Conservation (phyloP, 1,284 basidiomycete species). For the Exobasidium rhododendri region DNA sequence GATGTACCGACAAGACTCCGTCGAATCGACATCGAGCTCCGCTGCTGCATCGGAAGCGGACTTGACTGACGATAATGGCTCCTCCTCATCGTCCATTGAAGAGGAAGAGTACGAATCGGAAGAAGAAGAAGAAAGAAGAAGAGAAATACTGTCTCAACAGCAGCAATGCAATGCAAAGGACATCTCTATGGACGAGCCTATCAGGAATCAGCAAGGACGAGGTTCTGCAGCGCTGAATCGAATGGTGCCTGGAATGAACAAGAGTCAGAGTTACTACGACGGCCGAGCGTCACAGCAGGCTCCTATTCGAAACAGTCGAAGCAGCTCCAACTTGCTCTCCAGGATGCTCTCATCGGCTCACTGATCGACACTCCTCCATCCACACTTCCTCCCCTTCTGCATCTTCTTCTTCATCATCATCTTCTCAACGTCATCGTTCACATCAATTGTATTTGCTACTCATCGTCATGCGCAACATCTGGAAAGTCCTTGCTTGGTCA, state of each 20-base stretch:
- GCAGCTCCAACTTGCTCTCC: slow-evolving; percentile 40
- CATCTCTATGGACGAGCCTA: too few relatives aligned
- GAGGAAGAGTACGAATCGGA: slow-evolving; percentile 45
- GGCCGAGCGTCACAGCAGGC: slow-evolving; percentile 31
- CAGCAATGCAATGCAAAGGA: too few relatives aligned
- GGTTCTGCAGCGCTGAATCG: slow-evolving; percentile 45
- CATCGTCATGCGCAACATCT: not conserved
- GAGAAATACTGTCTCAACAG: slow-evolving; percentile 23
- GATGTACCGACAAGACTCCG: slow-evolving; percentile 42
- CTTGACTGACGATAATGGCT: slow-evolving; percentile 52
- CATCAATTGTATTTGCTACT: not conserved
- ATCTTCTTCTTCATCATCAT: not conserved
- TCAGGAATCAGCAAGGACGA: too few relatives aligned
- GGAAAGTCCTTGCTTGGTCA: too few relatives aligned
- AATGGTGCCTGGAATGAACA: slow-evolving; percentile 39
- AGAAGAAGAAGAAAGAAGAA: slow-evolving; percentile 31
- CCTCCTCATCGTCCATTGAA: slow-evolving; percentile 37
- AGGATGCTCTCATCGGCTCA: slow-evolving; percentile 30
- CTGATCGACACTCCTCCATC: not conserved
- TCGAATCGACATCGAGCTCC: slow-evolving; percentile 22
- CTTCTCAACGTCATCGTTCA: not conserved
- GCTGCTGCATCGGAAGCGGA: slow-evolving; percentile 47
- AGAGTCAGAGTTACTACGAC: slow-evolving; percentile 23
- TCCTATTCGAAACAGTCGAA: slow-evolving; percentile 32
- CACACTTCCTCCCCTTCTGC: not conserved